A percentile compares a stretch with the other conserved stretches of the same genome.
Conservation (phyloP, 148 eudicot genomes). For the Mesembryanthemum crystallinum region DNA sequence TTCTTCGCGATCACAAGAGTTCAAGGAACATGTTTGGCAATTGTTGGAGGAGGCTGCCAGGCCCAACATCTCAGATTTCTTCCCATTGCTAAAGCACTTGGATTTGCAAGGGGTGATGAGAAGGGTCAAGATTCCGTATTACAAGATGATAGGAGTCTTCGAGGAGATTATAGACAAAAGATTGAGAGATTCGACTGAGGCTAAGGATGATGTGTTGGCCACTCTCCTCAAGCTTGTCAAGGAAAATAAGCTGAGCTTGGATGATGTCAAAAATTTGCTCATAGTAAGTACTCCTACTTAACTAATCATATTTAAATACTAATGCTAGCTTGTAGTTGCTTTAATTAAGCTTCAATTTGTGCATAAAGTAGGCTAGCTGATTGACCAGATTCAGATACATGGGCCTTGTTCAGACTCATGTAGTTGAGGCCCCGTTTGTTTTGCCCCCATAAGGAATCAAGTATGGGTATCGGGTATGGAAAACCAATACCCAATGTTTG, state of each 20-base stretch:
- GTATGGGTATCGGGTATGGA: too few relatives aligned
- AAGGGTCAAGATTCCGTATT: not conserved
- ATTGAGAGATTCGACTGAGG: not conserved
- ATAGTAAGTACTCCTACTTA: conserved; percentile 20
- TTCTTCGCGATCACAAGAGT: conserved; percentile 11
- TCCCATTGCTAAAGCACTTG: conserved; percentile 18
- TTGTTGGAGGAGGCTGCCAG: conserved; percentile 12
- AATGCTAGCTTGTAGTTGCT: too few relatives aligned
- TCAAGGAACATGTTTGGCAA: conserved; percentile 16
- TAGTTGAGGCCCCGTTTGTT: too few relatives aligned
- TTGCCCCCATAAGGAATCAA: too few relatives aligned
- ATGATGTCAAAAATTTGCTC: conserved; percentile 32
- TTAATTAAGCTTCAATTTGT: too few relatives aligned
- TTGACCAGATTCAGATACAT: too few relatives aligned
- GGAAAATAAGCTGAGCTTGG: conserved; percentile 20
- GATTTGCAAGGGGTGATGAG: conserved; percentile 26
- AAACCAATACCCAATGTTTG: too few relatives aligned
- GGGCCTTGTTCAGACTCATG: too few relatives aligned
- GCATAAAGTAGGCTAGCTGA: too few relatives aligned
- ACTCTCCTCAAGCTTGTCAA: conserved; percentile 23
- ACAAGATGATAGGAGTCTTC: conserved; percentile 10
- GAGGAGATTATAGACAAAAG: conserved; percentile 28
- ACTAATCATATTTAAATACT: not conserved
- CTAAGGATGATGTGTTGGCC: conserved; percentile 26
- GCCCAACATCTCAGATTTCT: too few relatives aligned